phyloP scores from a whole-genome alignment of 78 protist genomes.

The Dictyostelium purpureum region DNA sequence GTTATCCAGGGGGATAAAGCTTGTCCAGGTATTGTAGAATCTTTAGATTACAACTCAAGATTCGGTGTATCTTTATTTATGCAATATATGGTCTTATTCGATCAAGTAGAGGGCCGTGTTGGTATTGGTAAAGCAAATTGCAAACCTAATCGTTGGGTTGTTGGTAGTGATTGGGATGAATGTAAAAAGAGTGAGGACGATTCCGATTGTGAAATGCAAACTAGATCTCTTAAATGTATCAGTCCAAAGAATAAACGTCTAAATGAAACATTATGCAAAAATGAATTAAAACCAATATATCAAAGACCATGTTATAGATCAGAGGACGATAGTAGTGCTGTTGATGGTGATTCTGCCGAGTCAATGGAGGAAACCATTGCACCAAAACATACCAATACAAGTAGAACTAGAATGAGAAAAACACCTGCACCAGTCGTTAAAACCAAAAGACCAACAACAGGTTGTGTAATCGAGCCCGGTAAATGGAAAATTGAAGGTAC shows the following conservation, averaged over 20 bases:
- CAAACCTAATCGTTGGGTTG: conserved; percentile 9
- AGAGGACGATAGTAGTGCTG: neutral
- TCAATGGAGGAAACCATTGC: neutral
- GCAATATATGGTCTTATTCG: conserved; percentile 50
- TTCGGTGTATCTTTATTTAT: conserved; percentile 31
- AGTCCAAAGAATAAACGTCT: neutral
- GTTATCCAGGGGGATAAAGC: conserved; percentile 15
- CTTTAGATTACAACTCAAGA: conserved; percentile 29
- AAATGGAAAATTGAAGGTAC: conserved; percentile 16
- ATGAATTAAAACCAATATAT: neutral
- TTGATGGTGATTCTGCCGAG: neutral
- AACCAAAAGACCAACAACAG: neutral
- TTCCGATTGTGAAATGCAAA: conserved; percentile 19
- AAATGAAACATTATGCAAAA: neutral
- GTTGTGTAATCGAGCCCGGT: neutral
- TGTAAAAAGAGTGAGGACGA: neutral
- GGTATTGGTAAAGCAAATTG: conserved; percentile 52
- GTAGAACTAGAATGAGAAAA: neutral
- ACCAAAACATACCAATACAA: neutral
- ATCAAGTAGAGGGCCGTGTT: conserved; percentile 34
- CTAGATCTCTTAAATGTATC: conserved; percentile 6
- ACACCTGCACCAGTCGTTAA: neutral
- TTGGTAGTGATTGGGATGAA: conserved; percentile 24
- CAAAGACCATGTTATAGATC: neutral
- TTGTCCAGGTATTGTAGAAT: conserved; percentile 68